Base-by-base conservation (phyloP, 1,284 basidiomycete genomes). In the Trichosporon ovoides region DNA sequence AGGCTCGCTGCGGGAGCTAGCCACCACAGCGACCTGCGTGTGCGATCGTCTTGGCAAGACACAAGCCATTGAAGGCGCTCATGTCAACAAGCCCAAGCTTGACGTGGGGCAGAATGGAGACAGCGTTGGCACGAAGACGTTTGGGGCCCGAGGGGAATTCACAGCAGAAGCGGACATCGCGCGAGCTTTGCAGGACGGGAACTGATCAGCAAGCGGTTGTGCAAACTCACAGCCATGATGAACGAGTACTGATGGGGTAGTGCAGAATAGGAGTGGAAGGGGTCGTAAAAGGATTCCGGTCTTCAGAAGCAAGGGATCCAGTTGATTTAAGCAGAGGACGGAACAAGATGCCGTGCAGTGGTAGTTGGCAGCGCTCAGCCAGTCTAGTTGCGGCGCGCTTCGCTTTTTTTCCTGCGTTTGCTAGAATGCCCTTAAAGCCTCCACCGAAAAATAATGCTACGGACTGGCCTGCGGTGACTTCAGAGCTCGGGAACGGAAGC, bases 141-240 rank as follows among this genome's bases (percentile, higher is more conserved):
- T 31, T 9, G 28, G 28, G 28, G 28, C 28, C 28, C 28, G 28
- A 31, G 28, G 28, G 9, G 35, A 36, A 16, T 36, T 38, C 14
- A 16, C 36, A 18, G 18, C 36, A 18, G 13, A n/a, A 31, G 9
- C 28, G 28, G 28, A 31, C 28, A 31, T 9, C 28, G 28, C 28
- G 28, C 28, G 28, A 9, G 4, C 28, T 31, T 9, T 31, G 4
- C 28, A 9, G 9, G 28, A 4, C 5, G 28, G 28, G 28, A 9
- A 31, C 28, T 31, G 28, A 31, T 48, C 43, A 48, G 43, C 43
- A 31, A 14, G 28, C 24, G 19, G 38, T 40, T 11, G 48, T 33
- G 28, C 4, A 34, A n/a, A 58, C 57, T 53, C 53, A 58, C 57
- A 28, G 57, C 57, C 57, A 58, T 58, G 53, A 34, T 57, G 48